A percentile compares a stretch with the other conserved stretches of the same genome.
Evolutionary conservation across 106 monocot species (phyloP).

Genomic region (Ottelia alismoides): DNA sequence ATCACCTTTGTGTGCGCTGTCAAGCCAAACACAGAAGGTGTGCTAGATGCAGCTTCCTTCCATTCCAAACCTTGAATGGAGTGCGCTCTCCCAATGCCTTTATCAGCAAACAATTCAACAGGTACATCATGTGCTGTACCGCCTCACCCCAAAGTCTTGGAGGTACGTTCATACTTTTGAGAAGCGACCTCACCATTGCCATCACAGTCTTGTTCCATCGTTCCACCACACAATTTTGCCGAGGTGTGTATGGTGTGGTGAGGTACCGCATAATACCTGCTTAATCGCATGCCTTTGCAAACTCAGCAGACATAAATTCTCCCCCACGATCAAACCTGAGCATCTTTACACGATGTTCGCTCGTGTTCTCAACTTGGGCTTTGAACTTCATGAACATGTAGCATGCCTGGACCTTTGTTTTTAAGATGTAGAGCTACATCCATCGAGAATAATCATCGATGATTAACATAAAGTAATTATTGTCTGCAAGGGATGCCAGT

Average conservation of each 20-base stretch:
- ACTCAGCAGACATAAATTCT: background rate
- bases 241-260: slow-evolving; percentile 4
- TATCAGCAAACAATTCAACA: slow-evolving; percentile 5
- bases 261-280: background rate
- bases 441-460: slow-evolving; percentile 9
- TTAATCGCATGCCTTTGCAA: background rate
- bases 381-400: slow-evolving; percentile 2
- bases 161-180: slow-evolving; percentile 5
- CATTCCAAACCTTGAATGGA: slow-evolving; percentile 3
- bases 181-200: slow-evolving; percentile 1
- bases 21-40: slow-evolving; percentile 1
- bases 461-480: slow-evolving; percentile 4
- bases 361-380: slow-evolving; percentile 2
- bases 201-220: slow-evolving; percentile 3
- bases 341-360: background rate
- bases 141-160: slow-evolving; percentile 3
- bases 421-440: slow-evolving; percentile 12
- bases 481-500: background rate
- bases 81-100: slow-evolving; percentile 5
- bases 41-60: slow-evolving; percentile 3
- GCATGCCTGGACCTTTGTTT: slow-evolving; percentile 3
- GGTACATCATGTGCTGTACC: background rate
- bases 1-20: slow-evolving; percentile 1
- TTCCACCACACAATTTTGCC: slow-evolving; percentile 8
- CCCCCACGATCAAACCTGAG: background rate